Evolutionary conservation across 2,329 filamentous ascomycete species (phyloP).

Genomic region (Lachnellula subtilissima): DNA sequence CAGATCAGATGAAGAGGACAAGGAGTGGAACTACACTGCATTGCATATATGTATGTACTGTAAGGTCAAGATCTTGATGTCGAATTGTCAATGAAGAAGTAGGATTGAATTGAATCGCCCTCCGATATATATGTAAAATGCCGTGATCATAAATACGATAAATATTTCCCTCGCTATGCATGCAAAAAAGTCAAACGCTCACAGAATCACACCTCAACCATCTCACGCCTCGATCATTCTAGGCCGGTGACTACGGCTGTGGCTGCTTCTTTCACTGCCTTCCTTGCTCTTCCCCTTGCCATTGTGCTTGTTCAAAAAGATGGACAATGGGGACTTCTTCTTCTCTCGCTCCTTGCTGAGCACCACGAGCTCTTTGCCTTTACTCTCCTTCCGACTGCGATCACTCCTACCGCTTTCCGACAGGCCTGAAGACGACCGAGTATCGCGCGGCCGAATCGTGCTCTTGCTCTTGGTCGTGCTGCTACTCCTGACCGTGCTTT

Average conservation of each 20-base stretch:
- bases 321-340: constrained; percentile 4
- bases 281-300: constrained; percentile 4
- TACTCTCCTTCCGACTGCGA: not conserved
- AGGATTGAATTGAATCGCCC: not conserved
- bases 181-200: not conserved
- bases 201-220: constrained; percentile 1
- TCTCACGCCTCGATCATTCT: constrained; percentile 6
- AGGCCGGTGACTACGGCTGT: constrained; percentile 6
- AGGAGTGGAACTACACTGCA: too few relatives aligned
- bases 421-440: not conserved
- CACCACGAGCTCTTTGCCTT: constrained; percentile 3
- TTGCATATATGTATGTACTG: too few relatives aligned
- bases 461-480: not conserved
- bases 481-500: not conserved
- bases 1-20: too few relatives aligned
- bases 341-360: constrained; percentile 4
- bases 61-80: too few relatives aligned
- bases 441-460: not conserved
- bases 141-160: not conserved
- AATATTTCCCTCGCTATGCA: not conserved
- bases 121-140: not conserved
- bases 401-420: not conserved
- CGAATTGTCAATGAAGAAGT: not conserved
- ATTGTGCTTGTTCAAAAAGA: constrained; percentile 10
- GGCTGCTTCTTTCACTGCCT: not conserved